These are phyloP conservation scores for Ilex aquifolium DNA, from an alignment of 257 asterid genomes.

Conservation along the genomic window DNA sequence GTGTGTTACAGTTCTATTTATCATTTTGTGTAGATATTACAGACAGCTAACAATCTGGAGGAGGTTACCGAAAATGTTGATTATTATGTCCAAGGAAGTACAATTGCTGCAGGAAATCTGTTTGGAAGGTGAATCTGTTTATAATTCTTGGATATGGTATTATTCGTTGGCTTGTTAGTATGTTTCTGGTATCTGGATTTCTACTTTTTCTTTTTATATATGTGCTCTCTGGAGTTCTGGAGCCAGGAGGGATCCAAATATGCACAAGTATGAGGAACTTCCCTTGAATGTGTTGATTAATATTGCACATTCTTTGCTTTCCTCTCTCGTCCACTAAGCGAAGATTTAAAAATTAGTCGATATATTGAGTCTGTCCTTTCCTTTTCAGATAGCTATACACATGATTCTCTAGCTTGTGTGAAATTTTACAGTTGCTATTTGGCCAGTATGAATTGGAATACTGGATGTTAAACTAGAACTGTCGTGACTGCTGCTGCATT, in stretches of 20 bases:
- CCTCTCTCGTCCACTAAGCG: too few species aligned
- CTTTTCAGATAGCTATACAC: neutral
- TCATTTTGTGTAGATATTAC: constrained; percentile 55
- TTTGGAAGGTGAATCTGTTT: constrained; percentile 70
- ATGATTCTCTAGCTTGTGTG: neutral
- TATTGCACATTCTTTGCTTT: neutral
- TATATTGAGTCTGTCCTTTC: neutral
- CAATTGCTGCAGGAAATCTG: constrained; percentile 94
- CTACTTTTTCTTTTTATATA: constrained; percentile 1
- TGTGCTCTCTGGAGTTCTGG: too few species aligned
- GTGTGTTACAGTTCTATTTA: neutral
- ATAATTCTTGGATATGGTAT: constrained; percentile 1
- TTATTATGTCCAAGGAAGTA: constrained; percentile 87
- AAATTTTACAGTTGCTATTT: neutral
- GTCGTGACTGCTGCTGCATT: too few species aligned
- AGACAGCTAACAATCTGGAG: constrained; percentile 94
- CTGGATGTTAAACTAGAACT: too few species aligned
- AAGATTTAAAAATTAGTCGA: too few species aligned
- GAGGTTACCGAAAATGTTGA: constrained; percentile 99
- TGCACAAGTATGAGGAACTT: neutral
- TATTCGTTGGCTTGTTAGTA: constrained; percentile 12
- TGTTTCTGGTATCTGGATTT: constrained; percentile 8
- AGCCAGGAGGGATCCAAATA: too few species aligned
- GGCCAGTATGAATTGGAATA: neutral
- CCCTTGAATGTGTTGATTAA: neutral